Conservation (phyloP, 306 rosid species). For the Begonia loranthoides region DNA sequence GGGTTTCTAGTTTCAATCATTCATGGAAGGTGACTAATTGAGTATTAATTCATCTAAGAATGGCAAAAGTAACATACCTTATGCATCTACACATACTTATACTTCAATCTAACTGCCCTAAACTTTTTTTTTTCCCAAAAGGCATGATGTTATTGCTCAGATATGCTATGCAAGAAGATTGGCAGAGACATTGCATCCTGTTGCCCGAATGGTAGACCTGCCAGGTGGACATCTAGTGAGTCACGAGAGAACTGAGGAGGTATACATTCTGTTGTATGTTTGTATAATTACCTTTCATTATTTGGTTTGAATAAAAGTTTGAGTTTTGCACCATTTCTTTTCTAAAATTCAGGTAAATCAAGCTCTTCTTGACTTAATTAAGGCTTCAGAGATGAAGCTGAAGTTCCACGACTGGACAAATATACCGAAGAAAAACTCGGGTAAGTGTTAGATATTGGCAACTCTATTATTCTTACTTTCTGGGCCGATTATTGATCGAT, state of each 20-base stretch:
- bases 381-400: conserved; percentile 47
- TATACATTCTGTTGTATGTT: not conserved
- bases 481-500: not conserved
- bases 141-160: conserved; percentile 63
- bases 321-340: conserved; percentile 6
- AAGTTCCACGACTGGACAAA: conserved; percentile 75
- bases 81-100: not conserved
- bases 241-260: conserved; percentile 42
- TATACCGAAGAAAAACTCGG: conserved; percentile 32
- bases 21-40: conserved; percentile 60
- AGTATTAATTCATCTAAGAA: not conserved
- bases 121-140: not conserved
- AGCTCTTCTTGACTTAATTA: conserved; percentile 62
- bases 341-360: conserved; percentile 59
- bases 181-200: conserved; percentile 68
- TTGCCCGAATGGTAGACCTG: conserved; percentile 87
- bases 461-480: not conserved
- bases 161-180: conserved; percentile 58
- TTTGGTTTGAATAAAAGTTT: conserved; percentile 7
- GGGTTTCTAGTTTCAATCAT: conserved; percentile 78
- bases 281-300: not conserved
- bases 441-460: conserved; percentile 21
- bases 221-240: conserved; percentile 96
- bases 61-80: not conserved
- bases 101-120: too few relatives aligned